These are phyloP conservation scores for Grosmannia clavigera DNA, from an alignment of 2,329 filamentous ascomycete genomes.

Conservation along the genomic window DNA sequence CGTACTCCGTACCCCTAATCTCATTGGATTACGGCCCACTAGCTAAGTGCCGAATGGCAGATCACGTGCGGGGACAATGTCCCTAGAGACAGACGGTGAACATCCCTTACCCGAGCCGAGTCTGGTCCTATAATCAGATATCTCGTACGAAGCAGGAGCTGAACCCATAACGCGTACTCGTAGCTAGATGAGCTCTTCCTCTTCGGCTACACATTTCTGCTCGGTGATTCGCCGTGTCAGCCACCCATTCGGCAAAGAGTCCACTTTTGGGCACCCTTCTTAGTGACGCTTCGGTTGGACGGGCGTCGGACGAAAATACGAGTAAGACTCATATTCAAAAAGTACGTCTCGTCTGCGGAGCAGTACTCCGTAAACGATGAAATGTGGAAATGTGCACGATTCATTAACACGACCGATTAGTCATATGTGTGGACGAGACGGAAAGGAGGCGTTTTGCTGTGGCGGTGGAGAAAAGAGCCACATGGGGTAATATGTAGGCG, in stretches of 20 bases:
- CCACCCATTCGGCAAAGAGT: not conserved
- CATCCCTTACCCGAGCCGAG: not conserved
- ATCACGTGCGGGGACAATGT: not conserved
- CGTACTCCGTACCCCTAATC: not conserved
- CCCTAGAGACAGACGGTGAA: not conserved
- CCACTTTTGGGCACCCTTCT: not conserved
- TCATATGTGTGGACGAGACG: not conserved
- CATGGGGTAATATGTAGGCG: not conserved
- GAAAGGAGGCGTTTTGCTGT: not conserved
- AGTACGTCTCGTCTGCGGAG: no score
- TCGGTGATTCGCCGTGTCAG: not conserved
- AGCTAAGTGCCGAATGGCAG: not conserved
- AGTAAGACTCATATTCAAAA: not conserved
- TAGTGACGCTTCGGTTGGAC: not conserved
- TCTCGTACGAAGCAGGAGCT: no score
- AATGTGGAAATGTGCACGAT: not conserved
- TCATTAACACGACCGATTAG: not conserved
- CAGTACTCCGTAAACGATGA: no score
- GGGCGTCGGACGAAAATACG: not conserved
- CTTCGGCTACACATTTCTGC: not conserved
- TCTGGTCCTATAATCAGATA: no score
- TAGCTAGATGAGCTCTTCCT: not conserved
- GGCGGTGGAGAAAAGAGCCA: not conserved
- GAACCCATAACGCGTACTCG: not conserved
- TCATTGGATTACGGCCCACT: not conserved